Conservation (phyloP, 1,284 basidiomycete species). For the Melampsora americana region DNA sequence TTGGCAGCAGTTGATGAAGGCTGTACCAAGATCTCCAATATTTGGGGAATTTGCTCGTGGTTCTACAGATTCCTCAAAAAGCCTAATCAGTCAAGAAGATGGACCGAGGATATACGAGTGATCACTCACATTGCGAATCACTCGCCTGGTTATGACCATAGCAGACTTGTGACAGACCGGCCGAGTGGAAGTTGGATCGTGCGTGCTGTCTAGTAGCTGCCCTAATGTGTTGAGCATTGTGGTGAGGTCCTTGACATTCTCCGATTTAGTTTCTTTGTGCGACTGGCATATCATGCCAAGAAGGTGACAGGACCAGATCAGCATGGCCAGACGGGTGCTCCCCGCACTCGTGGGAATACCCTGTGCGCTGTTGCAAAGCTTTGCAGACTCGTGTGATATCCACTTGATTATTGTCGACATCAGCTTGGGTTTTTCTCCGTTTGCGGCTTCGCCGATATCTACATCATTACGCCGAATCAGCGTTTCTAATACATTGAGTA, state of each 20-base stretch:
- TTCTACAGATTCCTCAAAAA: constrained; percentile 16
- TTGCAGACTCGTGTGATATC: constrained; percentile 37
- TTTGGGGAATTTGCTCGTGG: constrained; percentile 31
- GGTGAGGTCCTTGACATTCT: not conserved
- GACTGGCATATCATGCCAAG: constrained; percentile 13
- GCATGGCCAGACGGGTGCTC: constrained; percentile 39
- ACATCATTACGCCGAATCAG: constrained; percentile 31
- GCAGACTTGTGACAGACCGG: constrained; percentile 24
- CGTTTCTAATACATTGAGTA: constrained; percentile 19
- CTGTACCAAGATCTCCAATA: constrained; percentile 30
- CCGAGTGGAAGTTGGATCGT: constrained; percentile 38
- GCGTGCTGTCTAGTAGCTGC: constrained; percentile 17
- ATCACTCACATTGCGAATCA: constrained; percentile 38
- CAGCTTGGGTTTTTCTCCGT: not conserved
- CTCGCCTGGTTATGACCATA: constrained; percentile 38
- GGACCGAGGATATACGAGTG: not conserved
- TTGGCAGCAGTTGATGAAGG: constrained; percentile 25
- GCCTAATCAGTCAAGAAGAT: not conserved
- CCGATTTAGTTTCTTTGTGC: not conserved
- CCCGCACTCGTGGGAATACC: constrained; percentile 21
- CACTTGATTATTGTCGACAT: constrained; percentile 36
- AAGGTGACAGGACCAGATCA: constrained; percentile 33
- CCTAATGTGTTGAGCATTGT: constrained; percentile 22
- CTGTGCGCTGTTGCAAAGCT: constrained; percentile 21
- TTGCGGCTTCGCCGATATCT: not conserved